Percentiles rank a stretch among this genome's conserved stretches.
phyloP scores from a whole-genome alignment of 2,329 filamentous ascomycete genomes.

The Botrytis byssoidea region DNA sequence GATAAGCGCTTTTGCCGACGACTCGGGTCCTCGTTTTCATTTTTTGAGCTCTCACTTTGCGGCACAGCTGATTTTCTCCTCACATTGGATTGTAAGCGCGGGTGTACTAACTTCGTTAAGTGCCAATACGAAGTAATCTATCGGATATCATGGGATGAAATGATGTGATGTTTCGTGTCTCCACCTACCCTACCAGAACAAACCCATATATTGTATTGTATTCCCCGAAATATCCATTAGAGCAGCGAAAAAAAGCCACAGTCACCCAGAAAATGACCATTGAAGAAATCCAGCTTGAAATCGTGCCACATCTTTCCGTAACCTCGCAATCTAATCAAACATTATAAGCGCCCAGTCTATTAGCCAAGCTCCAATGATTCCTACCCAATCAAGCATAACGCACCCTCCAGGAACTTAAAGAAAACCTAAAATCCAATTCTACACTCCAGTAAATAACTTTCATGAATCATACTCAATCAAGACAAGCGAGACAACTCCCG shows the following conservation, averaged over 20 bases:
- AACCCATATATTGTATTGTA: neutral
- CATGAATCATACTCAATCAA: neutral
- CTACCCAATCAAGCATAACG: slow-evolving; percentile 9
- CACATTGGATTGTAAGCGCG: slow-evolving; percentile 2
- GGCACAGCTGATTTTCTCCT: neutral
- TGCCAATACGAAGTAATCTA: neutral
- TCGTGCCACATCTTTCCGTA: neutral
- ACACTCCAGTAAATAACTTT: neutral
- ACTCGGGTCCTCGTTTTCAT: neutral
- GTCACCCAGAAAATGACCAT: neutral
- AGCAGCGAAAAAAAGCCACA: slow-evolving; percentile 3
- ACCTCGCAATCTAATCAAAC: neutral
- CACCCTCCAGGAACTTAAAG: neutral
- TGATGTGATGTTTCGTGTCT: neutral
- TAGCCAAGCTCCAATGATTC: neutral
- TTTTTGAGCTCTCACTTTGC: neutral
- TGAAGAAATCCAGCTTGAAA: neutral
- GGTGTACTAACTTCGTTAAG: neutral
- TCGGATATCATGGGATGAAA: neutral
- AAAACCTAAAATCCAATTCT: neutral
- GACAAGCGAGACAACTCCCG: neutral
- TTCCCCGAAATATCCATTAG: neutral
- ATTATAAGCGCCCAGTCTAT: neutral
- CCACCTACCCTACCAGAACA: neutral
- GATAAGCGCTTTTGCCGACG: slow-evolving; percentile 7